These are phyloP conservation scores for Fusarium sp. DNA, from an alignment of 2,329 filamentous ascomycete species.

Conservation along the genomic window DNA sequence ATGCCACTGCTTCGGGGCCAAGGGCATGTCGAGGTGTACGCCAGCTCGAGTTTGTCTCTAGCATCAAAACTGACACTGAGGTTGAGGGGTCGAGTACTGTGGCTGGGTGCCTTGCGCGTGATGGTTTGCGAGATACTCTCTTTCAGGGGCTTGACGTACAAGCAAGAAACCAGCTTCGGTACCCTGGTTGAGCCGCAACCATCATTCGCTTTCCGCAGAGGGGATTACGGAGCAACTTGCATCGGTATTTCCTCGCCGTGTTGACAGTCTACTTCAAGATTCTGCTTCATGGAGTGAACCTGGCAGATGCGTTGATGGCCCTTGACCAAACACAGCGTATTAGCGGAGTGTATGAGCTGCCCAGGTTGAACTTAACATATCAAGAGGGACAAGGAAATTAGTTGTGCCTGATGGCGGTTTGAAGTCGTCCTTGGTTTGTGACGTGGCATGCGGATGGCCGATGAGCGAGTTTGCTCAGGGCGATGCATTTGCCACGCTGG, in stretches of 20 bases:
- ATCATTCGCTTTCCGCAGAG: not conserved
- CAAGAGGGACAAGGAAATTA: not conserved
- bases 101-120: not conserved
- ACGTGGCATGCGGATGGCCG: not conserved
- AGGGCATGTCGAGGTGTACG: no score
- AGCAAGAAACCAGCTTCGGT: not conserved
- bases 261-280: not conserved
- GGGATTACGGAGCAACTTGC: not conserved
- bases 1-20: no score
- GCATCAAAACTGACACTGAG: not conserved
- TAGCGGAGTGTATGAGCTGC: not conserved
- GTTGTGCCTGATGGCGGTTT: not conserved
- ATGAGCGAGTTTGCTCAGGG: not conserved
- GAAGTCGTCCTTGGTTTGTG: not conserved
- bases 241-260: not conserved
- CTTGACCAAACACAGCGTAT: no score
- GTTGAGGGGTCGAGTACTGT: not conserved
- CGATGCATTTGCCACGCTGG: not conserved
- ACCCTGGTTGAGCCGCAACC: not conserved
- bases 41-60: not conserved
- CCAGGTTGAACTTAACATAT: not conserved
- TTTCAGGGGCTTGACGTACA: not conserved
- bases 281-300: not conserved
- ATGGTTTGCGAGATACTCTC: not conserved
- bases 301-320: not conserved